A percentile compares a stretch with the other conserved stretches of the same genome.
These are phyloP conservation scores for Liquidambar formosana DNA, from an alignment of 164 flowering plant genomes.

Conservation along the genomic window DNA sequence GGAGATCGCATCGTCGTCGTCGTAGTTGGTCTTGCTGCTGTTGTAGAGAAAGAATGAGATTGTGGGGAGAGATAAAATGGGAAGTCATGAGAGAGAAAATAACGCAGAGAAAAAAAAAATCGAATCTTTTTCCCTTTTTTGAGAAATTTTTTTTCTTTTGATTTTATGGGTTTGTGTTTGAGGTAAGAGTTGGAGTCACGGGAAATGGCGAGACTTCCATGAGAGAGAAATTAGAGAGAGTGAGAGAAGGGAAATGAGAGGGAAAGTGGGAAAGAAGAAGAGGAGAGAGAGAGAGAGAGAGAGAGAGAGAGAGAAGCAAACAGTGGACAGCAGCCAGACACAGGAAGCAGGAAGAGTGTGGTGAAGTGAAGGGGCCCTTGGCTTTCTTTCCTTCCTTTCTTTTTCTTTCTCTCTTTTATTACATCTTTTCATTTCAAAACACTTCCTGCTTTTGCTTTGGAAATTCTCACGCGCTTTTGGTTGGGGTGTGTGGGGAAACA, in stretches of 20 bases:
- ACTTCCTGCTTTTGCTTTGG: not conserved
- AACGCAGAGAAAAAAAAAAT: not conserved
- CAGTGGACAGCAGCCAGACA: not conserved
- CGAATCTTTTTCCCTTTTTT: too few species aligned
- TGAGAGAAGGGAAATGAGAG: too few species aligned
- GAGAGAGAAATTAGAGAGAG: not conserved
- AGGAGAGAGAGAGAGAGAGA: not conserved
- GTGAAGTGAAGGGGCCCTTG: not conserved
- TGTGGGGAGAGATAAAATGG: not conserved
- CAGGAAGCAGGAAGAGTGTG: not conserved
- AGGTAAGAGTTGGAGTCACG: not conserved
- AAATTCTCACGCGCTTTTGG: not conserved
- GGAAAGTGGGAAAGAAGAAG: not conserved
- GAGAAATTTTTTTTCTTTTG: too few species aligned
- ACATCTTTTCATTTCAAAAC: not conserved
- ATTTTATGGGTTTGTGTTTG: too few species aligned
- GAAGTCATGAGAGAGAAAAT: slow-evolving; percentile 29
- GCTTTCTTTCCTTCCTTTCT: too few species aligned
- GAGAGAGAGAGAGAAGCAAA: not conserved
- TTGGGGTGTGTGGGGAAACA: not conserved
- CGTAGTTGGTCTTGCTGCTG: not conserved
- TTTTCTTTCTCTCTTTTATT: not conserved
- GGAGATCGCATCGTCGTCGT: slow-evolving; percentile 50
- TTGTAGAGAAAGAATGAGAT: not conserved
- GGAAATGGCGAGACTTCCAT: not conserved